Percentiles rank a stretch among this genome's conserved stretches.
Conservation (phyloP, 2,329 filamentous ascomycete species). For the Cladosporium phlei region DNA sequence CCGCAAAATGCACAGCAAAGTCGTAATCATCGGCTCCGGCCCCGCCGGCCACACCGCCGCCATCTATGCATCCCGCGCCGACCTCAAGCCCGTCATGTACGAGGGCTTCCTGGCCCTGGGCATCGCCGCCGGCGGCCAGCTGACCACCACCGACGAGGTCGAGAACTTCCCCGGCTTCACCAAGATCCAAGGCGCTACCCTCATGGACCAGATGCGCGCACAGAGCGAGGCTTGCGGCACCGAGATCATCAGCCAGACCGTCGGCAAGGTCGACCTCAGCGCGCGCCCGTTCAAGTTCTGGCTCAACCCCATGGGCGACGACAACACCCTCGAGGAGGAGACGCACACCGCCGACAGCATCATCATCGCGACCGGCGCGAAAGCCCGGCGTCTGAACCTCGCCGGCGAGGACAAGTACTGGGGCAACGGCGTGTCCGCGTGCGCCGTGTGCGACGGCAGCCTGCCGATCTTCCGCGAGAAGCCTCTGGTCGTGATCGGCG, state of each 20-base stretch:
- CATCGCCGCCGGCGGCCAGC: constrained; percentile 90
- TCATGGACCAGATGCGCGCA: constrained; percentile 94
- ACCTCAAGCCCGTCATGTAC: constrained; percentile 91
- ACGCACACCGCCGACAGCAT: constrained; percentile 82
- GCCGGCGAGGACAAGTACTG: constrained; percentile 92
- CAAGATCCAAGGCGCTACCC: constrained; percentile 75
- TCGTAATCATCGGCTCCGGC: constrained; percentile 77
- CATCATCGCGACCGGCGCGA: constrained; percentile 93
- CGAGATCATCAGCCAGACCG: constrained; percentile 86
- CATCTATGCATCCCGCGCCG: constrained; percentile 90
- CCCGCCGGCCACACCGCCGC: constrained; percentile 96
- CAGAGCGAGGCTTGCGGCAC: constrained; percentile 93
- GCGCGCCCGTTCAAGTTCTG: constrained; percentile 85
- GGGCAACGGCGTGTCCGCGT: constrained; percentile 94
- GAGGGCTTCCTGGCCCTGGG: constrained; percentile 98
- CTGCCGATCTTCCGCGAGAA: constrained; percentile 97
- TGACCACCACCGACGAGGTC: constrained; percentile 96
- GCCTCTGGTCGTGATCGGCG: constrained; percentile 90
- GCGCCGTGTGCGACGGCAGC: constrained; percentile 94
- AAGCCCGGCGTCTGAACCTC: constrained; percentile 76
- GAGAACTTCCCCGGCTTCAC: constrained; percentile 98
- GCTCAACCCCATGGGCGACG: constrained; percentile 68
- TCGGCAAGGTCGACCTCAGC: constrained; percentile 80
- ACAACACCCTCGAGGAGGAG: constrained; percentile 63
- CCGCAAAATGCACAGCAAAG: constrained; percentile 82